phyloP scores from a whole-genome alignment of 2,329 filamentous ascomycete species.

The Botryotinia globosa region DNA sequence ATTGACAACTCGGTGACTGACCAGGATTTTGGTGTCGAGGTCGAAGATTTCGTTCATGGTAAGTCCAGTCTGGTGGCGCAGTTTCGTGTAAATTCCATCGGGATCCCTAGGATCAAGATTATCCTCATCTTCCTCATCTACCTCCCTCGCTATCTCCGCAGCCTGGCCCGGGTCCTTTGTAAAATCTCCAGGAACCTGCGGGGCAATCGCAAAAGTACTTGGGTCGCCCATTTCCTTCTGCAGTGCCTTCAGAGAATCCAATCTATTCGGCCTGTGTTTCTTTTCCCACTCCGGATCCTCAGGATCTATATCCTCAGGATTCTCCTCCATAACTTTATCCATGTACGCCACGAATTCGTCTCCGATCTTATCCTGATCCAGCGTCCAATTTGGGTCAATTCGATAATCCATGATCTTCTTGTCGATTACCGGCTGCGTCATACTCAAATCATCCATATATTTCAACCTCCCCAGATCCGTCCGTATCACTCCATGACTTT shows the following conservation, averaged over 20 bases:
- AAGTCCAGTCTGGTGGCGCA: slow-evolving; percentile 53
- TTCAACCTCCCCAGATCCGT: slow-evolving; percentile 68
- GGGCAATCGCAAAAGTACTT: slow-evolving; percentile 28
- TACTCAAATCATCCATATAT: slow-evolving; percentile 81
- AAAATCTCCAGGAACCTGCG: slow-evolving; percentile 32
- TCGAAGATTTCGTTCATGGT: slow-evolving; percentile 49
- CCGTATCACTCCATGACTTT: slow-evolving; percentile 68
- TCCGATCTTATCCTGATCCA: slow-evolving; percentile 58
- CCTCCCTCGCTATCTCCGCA: slow-evolving; percentile 19
- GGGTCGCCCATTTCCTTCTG: slow-evolving; percentile 29
- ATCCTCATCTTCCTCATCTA: slow-evolving; percentile 25
- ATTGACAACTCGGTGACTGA: slow-evolving; percentile 74
- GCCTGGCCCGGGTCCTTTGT: slow-evolving; percentile 16
- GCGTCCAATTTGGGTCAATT: slow-evolving; percentile 42
- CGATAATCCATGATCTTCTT: slow-evolving; percentile 51
- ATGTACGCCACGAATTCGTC: slow-evolving; percentile 54
- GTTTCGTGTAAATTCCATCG: slow-evolving; percentile 35
- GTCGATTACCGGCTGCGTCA: slow-evolving; percentile 75
- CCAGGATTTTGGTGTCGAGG: slow-evolving; percentile 69
- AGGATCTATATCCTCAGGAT: slow-evolving; percentile 23
- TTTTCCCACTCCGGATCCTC: slow-evolving; percentile 21
- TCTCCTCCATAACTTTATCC: slow-evolving; percentile 28
- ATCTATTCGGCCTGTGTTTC: slow-evolving; percentile 25
- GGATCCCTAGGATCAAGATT: slow-evolving; percentile 37
- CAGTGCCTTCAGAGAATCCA: slow-evolving; percentile 27